Base-by-base conservation (phyloP, 805 yeast species). In the Cephaloascus fragrans region DNA sequence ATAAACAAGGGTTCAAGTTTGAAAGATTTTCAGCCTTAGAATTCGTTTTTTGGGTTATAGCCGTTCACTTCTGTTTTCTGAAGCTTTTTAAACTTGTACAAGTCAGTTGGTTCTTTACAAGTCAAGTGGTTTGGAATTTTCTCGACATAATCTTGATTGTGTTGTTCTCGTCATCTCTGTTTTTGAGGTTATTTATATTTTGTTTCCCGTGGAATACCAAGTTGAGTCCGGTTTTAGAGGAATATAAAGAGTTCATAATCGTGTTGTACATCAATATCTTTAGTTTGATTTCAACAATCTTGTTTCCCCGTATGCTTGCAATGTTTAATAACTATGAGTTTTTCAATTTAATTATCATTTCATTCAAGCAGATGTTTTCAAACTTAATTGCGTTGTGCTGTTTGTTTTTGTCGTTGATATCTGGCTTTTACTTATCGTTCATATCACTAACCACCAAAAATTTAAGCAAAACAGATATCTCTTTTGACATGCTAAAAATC, bases 351-450 rank as follows among this genome's bases (percentile, higher is more conserved):
- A 69, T 74, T 44, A 60, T 73, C 18, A 57, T 74, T 20, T 63
- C 76, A n/a, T 64, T 71, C 34, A 62, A 73, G 36, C 61, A 62
- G 44, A 74, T 75, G 79, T 52, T 64, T 36, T 61, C 69, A 51
- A 76, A 72, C 43, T 62, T 73, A 44, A 48, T 69, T 32, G 75
- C 74, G 19, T 58, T 73, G 43, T 64, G 71, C 47, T 57, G 69
- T 33, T 60, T 74, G 32, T 69, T 75, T 36, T 49, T 67, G n/a
- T 62, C 75, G 32, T 62, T 74, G 45, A 69, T 71, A 2, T 60
- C 69, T 34, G 80, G 80, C 2, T 75, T 75, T 47, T 75, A 74
- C 61, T 66, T 75, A 18, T 70, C 75, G 29, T 70, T 75, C 43
- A 65, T 75, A 6, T 62, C 71, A 35, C 57, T 73, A 32, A 64